Conservation (phyloP, 2,329 filamentous ascomycete genomes). For the Fusarium sp. region DNA sequence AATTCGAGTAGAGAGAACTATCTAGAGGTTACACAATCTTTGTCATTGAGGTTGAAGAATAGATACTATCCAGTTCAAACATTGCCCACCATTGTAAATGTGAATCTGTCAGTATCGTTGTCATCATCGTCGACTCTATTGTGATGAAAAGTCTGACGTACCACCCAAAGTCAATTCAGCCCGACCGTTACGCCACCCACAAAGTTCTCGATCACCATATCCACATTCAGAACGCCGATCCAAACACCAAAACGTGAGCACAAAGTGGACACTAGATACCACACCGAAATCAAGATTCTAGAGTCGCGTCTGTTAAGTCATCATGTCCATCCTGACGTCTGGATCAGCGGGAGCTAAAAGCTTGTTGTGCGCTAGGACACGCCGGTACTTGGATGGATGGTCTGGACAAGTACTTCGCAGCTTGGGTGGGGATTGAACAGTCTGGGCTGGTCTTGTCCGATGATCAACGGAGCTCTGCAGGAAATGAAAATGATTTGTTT, state of each 20-base stretch:
- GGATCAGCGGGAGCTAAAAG: constrained; percentile 9
- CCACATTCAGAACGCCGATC: background rate
- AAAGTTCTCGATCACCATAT: background rate
- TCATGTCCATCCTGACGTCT: constrained; percentile 6
- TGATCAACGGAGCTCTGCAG: background rate
- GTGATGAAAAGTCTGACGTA: background rate
- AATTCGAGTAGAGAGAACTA: constrained; percentile 8
- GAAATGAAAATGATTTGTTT: background rate
- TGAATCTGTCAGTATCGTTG: background rate
- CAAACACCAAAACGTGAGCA: background rate
- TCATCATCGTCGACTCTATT: too few species aligned
- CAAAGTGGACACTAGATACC: background rate
- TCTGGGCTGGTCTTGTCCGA: background rate
- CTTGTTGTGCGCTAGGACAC: background rate
- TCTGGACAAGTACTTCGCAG: background rate
- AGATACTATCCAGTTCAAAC: background rate
- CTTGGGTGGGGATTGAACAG: background rate
- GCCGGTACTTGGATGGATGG: background rate
- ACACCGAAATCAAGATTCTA: background rate
- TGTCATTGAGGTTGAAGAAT: constrained; percentile 2
- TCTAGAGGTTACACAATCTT: constrained; percentile 1
- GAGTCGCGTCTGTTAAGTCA: background rate
- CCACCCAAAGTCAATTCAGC: background rate
- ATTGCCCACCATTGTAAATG: background rate
- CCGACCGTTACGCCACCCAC: background rate